phyloP scores from a whole-genome alignment of 2,329 filamentous ascomycete genomes.

The Phyllachora maydis region DNA sequence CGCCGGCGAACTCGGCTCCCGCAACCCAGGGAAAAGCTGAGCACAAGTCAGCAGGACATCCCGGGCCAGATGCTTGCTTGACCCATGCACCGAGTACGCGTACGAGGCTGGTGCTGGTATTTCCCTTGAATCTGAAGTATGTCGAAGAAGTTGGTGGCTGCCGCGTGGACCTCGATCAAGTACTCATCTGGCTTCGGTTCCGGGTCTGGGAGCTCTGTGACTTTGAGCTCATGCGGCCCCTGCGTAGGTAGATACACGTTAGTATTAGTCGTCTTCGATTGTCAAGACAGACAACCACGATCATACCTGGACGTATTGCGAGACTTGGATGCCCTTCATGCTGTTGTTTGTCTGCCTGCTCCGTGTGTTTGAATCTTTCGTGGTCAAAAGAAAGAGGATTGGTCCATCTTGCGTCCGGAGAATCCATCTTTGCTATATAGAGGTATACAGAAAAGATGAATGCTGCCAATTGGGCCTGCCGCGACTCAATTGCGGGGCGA shows the following conservation, averaged over 20 bases:
- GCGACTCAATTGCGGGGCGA: no score
- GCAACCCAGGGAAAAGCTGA: constrained; percentile 66
- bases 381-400: no score
- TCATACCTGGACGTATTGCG: constrained; percentile 13
- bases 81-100: no score
- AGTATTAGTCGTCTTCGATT: not conserved
- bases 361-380: no score
- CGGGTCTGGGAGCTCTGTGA: constrained; percentile 57
- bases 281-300: not conserved
- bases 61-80: constrained; percentile 4
- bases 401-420: no score
- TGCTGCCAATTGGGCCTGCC: no score
- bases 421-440: no score
- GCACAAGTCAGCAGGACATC: not conserved
- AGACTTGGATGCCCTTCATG: constrained; percentile 14
- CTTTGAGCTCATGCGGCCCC: constrained; percentile 61
- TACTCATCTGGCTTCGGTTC: constrained; percentile 55
- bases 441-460: no score
- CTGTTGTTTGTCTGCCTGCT: no score
- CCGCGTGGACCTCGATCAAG: constrained; percentile 67
- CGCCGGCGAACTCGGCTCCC: constrained; percentile 72
- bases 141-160: constrained; percentile 93
- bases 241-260: constrained; percentile 12
- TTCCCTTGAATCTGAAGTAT: constrained; percentile 87
- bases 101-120: constrained; percentile 63